Conservation (phyloP, 345 rosid species). For the Lumnitzera racemosa region DNA sequence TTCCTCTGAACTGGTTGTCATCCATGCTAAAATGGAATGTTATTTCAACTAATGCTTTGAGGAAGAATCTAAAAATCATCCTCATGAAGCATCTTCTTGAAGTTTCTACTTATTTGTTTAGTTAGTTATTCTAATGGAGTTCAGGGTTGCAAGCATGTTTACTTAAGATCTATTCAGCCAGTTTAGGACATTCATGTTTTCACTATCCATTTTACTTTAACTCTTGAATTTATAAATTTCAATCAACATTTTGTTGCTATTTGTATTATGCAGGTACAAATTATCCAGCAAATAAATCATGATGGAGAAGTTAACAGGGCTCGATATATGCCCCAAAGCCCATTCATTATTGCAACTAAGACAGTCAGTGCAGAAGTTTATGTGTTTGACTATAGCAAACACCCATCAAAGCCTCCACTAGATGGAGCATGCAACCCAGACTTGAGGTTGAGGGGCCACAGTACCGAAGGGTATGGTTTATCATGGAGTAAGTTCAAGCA, state of each 20-base stretch:
- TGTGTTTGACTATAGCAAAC: slow-evolving; percentile 91
- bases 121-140: no score
- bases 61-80: no score
- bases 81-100: no score
- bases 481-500: slow-evolving; percentile 95
- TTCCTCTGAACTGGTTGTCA: no score
- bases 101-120: no score
- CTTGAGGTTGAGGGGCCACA: slow-evolving; percentile 85
- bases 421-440: slow-evolving; percentile 91
- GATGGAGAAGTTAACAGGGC: slow-evolving; percentile 99
- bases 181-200: no score
- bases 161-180: no score
- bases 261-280: slow-evolving; percentile 52
- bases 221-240: neutral
- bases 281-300: slow-evolving; percentile 94
- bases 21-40: no score
- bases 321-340: slow-evolving; percentile 93
- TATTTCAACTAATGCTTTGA: no score
- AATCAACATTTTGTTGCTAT: no score
- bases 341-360: slow-evolving; percentile 89
- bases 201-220: neutral
- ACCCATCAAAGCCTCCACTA: slow-evolving; percentile 83
- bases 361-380: slow-evolving; percentile 94
- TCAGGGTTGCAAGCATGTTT: no score
- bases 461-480: slow-evolving; percentile 92